Evolutionary conservation across 768 basidiomycete species (phyloP), one percentile per base, ranked within the genome.

Genomic region (Filobasidium wieringae): DNA sequence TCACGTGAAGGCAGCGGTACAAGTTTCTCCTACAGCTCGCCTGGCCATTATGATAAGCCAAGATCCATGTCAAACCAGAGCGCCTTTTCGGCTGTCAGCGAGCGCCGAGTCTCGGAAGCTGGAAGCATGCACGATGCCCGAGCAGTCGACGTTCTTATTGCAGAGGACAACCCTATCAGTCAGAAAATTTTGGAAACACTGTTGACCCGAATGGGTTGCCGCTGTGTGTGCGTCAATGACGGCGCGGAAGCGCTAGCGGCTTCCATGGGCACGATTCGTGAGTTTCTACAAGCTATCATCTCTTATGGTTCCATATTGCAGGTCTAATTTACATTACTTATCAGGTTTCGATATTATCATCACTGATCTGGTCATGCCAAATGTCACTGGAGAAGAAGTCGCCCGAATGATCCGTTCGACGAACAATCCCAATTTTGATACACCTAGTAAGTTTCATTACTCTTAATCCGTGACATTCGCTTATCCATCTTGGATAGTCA

Each of bases 121-220:
- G 74, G 83, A 80, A 1, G 54, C 31, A 32, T 24, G 6, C 14
- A 9, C 11, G 15, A 15, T 22, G 90, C 92, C 70, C 82, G 88
- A 37, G 84, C 85, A n/a, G 84, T 97, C 54, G 95, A 91, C 37
- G 91, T 89, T 68, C 73, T 99, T 27, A 79, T 99, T 33, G 95
- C 93, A 0, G 95, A 97, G 72, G 91, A 97, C 66, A 97, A 99
- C 68, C 95, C 95, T 1, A 96, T 97, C 63, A 93, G 91, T 0
- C 87, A 88, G 31, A 96, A 97, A 78, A 96, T 99, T 50, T 84
- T 96, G 50, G 91, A 96, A 74, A 97, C 92, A 1, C 75, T 97
- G 43, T 80, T 99, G 47, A 86, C 88, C 60, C 84, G 92, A 33
- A 81, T 97, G 60, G 95, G 95, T 1, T 97, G 93, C 73, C 85